Base-by-base conservation (phyloP, 768 basidiomycete species). In the Amanita phalloides region DNA sequence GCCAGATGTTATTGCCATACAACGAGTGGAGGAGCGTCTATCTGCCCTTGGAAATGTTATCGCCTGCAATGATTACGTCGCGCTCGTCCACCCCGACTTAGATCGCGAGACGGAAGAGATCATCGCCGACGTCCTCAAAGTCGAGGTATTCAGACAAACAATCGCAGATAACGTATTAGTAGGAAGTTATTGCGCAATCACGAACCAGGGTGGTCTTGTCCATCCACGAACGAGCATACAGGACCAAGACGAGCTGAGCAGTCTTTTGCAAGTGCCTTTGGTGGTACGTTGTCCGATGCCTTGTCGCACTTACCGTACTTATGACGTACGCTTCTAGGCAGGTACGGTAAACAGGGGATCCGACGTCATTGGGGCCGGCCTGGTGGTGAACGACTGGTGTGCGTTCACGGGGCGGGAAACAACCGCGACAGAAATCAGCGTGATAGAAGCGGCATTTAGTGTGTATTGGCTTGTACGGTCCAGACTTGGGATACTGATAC, bases 81-180 rank as follows among this genome's bases (percentile, higher is more conserved):
- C 96, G 6, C 85, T 99, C 60, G 96, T 98, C 23, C 96, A 99
- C 66, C 96, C 96, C 6, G 96, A 99, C 58, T 72, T 98, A 54
- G 96, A 98, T 71, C 82, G 96, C 55, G 96, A 98, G 70, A 99
- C 96, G 21, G 96, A 99, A 64, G 96, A 99, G 69, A 98, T 99
- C 71, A 97, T 99, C 68, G 96, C 96, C 26, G 96, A 99, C 66
- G 91, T 96, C 17, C 80, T 99, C 59, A 98, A 98, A 68, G 96
- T 98, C 55, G 96, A 99, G 66, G 96, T 98, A 4, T 99, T 99
- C 73, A 77, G 96, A 45, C 96, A 99, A 68, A 99, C 93, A 8
- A 76, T 99, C 58, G 96, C 96, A 10, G 86, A 90, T 58, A 97
- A 98, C 70, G 94, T 94, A 45, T 81, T 99, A 42, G 95, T 98